Evolutionary conservation across 2,329 filamentous ascomycete genomes (phyloP), one percentile per base, ranked within the genome.

Genomic region (Coniochaeta hoffmannii): DNA sequence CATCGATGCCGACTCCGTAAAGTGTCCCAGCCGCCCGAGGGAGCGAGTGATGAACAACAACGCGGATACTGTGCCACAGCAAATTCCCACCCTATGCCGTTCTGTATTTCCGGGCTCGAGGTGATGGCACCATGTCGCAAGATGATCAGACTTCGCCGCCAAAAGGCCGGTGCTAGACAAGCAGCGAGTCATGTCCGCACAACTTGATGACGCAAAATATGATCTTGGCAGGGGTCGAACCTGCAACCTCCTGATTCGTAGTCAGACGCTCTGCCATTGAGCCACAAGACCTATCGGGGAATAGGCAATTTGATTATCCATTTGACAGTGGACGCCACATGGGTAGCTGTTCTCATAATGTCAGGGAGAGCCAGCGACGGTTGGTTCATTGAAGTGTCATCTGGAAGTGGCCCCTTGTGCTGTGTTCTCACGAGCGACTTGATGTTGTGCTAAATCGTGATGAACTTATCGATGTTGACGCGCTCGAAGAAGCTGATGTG

Each of bases 401-500:
- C n/a, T n/a, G n/a, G n/a, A n/a, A n/a, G n/a, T n/a, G n/a, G n/a
- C n/a, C n/a, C n/a, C n/a, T n/a, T n/a, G n/a, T n/a, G n/a, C n/a
- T n/a, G n/a, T n/a, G n/a, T n/a, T 9, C 22, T 22, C 10, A 22
- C 2, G 15, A 14, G 15, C 5, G 15, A n/a, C 12, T 10, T 41
- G 17, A 19, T 41, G 17, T 19, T 41, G 6, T n/a, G 9, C 22
- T 11, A 41, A 19, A 41, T 19, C 6, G 17, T 22, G 41, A 46
- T 31, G 19, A 83, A 78, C 24, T 71, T 61, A 56, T 86, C 80
- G 55, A 87, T 77, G 50, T 86, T 67, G 4, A 87, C 79, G 55
- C 84, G 73, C 62, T 82, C 71, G 55, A 80, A 86, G 63, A 76
- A 86, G 62, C 77, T 85, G 50, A 87, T 80, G 55, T 85, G 80